phyloP scores from a whole-genome alignment of 1,284 basidiomycete species.

The Pseudozyma pruni region DNA sequence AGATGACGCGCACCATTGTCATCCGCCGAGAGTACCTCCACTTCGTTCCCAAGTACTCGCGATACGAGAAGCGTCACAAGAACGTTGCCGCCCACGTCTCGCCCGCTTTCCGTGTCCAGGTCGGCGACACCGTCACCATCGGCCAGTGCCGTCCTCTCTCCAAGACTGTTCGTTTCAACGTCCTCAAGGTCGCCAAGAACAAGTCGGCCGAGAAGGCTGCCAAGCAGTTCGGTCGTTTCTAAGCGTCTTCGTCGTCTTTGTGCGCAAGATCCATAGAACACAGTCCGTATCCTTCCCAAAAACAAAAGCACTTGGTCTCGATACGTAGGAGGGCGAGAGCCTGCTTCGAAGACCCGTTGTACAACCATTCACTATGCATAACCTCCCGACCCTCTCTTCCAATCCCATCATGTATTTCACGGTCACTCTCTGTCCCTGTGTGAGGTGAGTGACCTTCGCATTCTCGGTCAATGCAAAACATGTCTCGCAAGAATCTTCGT shows the following conservation, averaged over 20 bases:
- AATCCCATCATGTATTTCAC: constrained; percentile 25
- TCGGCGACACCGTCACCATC: constrained; percentile 92
- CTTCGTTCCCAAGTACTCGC: constrained; percentile 96
- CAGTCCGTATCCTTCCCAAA: constrained; percentile 8
- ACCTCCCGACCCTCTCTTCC: constrained; percentile 5
- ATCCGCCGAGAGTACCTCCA: constrained; percentile 96
- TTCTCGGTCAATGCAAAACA: constrained; percentile 35
- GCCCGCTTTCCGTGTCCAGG: constrained; percentile 88
- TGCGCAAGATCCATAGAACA: too few species aligned
- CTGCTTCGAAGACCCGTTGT: constrained; percentile 33
- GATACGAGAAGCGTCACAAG: constrained; percentile 78
- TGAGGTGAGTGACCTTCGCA: constrained; percentile 33
- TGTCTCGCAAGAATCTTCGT: constrained; percentile 17
- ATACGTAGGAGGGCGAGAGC: constrained; percentile 45
- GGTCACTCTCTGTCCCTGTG: constrained; percentile 8
- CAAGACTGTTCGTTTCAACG: constrained; percentile 99
- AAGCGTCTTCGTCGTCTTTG: constrained; percentile 62
- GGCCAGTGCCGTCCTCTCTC: constrained; percentile 99
- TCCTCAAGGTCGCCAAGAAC: constrained; percentile 80
- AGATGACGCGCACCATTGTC: constrained; percentile 99
- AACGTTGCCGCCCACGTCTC: constrained; percentile 97
- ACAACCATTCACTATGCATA: constrained; percentile 36
- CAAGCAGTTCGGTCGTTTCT: constrained; percentile 96
- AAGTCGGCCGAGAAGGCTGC: constrained; percentile 69
- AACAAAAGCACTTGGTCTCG: constrained; percentile 23